A percentile compares a stretch with the other conserved stretches of the same genome.
Conservation (phyloP, 2,329 filamentous ascomycete genomes). For the Plectosphaerella sp. region DNA sequence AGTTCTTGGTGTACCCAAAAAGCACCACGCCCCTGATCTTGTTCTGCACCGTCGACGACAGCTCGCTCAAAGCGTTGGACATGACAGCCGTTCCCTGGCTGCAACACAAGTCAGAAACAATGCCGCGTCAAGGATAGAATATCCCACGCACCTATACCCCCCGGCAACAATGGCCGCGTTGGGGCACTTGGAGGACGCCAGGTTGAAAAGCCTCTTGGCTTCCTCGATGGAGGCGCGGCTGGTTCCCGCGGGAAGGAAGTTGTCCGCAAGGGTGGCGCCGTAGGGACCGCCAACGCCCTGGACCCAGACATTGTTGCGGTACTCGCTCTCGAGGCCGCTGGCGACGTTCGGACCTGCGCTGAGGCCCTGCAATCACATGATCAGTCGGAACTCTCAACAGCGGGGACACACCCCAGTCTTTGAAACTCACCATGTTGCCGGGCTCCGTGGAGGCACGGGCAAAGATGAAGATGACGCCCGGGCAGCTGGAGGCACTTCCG, state of each 20-base stretch:
- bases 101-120: conserved; percentile 4
- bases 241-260: conserved; percentile 32
- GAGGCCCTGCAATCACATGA: conserved; percentile 15
- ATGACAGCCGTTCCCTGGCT: conserved; percentile 39
- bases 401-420: too few relatives aligned
- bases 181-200: conserved; percentile 37
- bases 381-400: not conserved
- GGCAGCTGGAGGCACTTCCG: conserved; percentile 24
- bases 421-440: conserved; percentile 29
- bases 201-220: conserved; percentile 31
- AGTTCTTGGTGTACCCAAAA: conserved; percentile 38
- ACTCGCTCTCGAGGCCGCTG: conserved; percentile 19
- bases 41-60: conserved; percentile 20
- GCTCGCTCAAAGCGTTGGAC: conserved; percentile 30
- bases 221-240: conserved; percentile 31
- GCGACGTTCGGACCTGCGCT: conserved; percentile 23
- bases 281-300: conserved; percentile 40
- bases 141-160: conserved; percentile 22
- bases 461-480: conserved; percentile 31
- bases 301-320: conserved; percentile 28
- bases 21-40: conserved; percentile 31
- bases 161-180: conserved; percentile 35
- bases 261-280: conserved; percentile 26
- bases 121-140: not conserved
- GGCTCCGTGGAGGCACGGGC: conserved; percentile 32